These are phyloP conservation scores for Boletus vermiculosoides DNA, from an alignment of 768 basidiomycete genomes.

Conservation along the genomic window DNA sequence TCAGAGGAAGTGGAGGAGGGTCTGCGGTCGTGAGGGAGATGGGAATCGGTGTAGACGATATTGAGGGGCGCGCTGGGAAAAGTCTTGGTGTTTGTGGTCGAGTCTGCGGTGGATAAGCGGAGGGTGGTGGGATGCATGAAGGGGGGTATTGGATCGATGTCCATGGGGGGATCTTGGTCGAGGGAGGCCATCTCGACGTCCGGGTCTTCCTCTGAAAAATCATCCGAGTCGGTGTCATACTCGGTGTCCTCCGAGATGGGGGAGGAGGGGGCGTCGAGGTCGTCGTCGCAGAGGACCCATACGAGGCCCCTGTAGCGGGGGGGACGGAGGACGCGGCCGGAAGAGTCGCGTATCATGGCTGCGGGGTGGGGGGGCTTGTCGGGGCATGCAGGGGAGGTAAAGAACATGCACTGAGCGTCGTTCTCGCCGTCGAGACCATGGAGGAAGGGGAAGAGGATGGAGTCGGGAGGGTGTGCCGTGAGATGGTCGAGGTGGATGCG, in stretches of 20 bases:
- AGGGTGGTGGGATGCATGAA: slow-evolving; percentile 43
- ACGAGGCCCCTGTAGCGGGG: slow-evolving; percentile 69
- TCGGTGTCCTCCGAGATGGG: slow-evolving; percentile 27
- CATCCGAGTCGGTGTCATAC: slow-evolving; percentile 32
- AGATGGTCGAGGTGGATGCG: slow-evolving; percentile 61
- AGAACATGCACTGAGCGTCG: slow-evolving; percentile 78
- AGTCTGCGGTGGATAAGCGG: slow-evolving; percentile 29
- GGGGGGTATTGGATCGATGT: slow-evolving; percentile 24
- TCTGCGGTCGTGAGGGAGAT: slow-evolving; percentile 28
- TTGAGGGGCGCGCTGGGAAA: slow-evolving; percentile 15
- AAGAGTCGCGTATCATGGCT: slow-evolving; percentile 24
- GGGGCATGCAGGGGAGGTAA: slow-evolving; percentile 36
- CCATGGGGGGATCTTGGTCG: slow-evolving; percentile 31
- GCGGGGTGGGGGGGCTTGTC: slow-evolving; percentile 7
- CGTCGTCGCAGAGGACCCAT: slow-evolving; percentile 82
- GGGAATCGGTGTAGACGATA: slow-evolving; percentile 4
- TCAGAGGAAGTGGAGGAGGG: slow-evolving; percentile 28
- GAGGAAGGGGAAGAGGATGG: slow-evolving; percentile 82
- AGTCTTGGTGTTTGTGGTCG: slow-evolving; percentile 5
- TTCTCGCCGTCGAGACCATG: slow-evolving; percentile 86
- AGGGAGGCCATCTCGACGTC: slow-evolving; percentile 31
- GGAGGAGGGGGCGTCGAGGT: slow-evolving; percentile 36
- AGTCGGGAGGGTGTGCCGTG: slow-evolving; percentile 73
- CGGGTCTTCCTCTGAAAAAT: slow-evolving; percentile 25
- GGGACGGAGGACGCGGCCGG: slow-evolving; percentile 30